Evolutionary conservation across 1,139 yeast species (phyloP), one percentile per base, ranked within the genome.

Genomic region (Saccharomyces hybrid): DNA sequence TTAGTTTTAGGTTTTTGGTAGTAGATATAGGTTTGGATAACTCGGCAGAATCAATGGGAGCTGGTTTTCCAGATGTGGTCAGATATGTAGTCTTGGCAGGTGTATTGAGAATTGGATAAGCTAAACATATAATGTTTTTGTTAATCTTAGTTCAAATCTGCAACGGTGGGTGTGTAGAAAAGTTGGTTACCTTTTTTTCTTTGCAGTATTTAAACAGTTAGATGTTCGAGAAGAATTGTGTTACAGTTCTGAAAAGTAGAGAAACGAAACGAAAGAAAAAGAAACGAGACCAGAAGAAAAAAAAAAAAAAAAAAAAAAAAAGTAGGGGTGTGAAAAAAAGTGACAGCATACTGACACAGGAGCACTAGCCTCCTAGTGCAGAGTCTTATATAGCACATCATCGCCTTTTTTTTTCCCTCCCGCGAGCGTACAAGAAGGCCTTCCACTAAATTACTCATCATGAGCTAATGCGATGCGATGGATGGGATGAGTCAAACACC

Each of bases 61-160:
- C 67, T 71, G 61, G 77, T 74, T 68, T 77, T 78, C 81, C 81
- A 78, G 70, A 78, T 73, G 71, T 77, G 80, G 69, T 77, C 81
- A 62, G 76, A 72, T 57, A 73, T 67, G 67, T 73, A 73, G 73
- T 74, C 78, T 68, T 72, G 73, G 64, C 75, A 71, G 61, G 75
- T 73, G 62, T 62, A 66, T 59, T 60, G 58, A 42, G 69, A 65
- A 57, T 58, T 56, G 48, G 65, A 64, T 54, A 62, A 61, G 55
- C 60, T 65, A 58, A 65, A 66, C 70, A 67, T 67, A 62, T 38
- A 38, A 38, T 38, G 44, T 16, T 38, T 38, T 38, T 38, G 23
- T 19, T 19, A 19, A 19, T 19, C 19, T 16, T 38, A 19, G 4
- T 38, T 38, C 25, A 38, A 38, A 38, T 38, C 44, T 38, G 44